phyloP scores from a whole-genome alignment of 257 asterid species.

The Solanum etuberosum region DNA sequence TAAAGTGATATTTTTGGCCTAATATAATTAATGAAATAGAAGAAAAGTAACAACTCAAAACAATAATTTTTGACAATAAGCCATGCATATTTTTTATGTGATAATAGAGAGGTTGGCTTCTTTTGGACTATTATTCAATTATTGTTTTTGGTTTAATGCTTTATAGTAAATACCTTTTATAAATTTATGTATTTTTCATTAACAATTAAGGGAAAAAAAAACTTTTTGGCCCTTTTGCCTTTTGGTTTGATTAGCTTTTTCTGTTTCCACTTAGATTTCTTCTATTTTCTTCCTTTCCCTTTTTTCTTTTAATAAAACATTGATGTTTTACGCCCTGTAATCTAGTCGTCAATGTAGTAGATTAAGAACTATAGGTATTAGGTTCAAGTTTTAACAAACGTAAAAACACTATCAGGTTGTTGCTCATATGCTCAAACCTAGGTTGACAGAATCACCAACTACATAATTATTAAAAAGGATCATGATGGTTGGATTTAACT shows the following conservation, averaged over 20 bases:
- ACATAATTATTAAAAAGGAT: background rate
- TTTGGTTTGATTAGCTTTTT: background rate
- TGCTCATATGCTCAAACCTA: background rate
- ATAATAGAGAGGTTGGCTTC: background rate
- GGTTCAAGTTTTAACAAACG: rapidly evolving
- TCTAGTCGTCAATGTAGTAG: background rate
- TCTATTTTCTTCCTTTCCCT: background rate
- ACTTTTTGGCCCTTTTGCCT: background rate
- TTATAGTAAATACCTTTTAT: background rate
- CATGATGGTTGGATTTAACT: background rate
- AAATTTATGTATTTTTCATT: background rate
- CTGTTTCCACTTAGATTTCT: background rate
- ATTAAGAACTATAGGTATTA: background rate
- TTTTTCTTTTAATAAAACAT: background rate
- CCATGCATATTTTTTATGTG: background rate
- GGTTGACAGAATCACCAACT: background rate
- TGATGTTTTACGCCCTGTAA: background rate
- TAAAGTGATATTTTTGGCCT: background rate
- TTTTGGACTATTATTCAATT: background rate
- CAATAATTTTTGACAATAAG: background rate
- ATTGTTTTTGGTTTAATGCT: background rate
- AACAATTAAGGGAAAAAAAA: background rate
- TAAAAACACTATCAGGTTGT: background rate
- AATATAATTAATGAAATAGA: background rate
- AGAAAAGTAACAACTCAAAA: background rate